Evolutionary conservation across 75 land plant genomes (phyloP), one percentile per base, ranked within the genome.

Genomic region (Chamaecyparis obtusa): DNA sequence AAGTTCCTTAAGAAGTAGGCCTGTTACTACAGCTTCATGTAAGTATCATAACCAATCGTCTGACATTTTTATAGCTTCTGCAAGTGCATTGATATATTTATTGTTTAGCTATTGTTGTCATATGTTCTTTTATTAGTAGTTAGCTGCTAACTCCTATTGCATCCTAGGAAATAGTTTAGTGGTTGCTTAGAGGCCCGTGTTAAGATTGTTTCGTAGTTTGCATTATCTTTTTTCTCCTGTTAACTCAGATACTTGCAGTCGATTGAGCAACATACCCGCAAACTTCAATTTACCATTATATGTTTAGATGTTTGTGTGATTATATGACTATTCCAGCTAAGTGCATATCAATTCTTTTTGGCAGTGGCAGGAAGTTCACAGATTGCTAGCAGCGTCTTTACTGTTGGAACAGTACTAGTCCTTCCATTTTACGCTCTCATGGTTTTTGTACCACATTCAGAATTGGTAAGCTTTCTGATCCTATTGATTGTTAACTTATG

Each of bases 351-450:
- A 35, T 10, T 4, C 27, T 21, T 44, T 85, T 27, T 85, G 16
- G 77, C 86, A 60, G 86, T 88, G 37, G 41, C 86, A 89, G 95
- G 93, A 92, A 87, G 21, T 74, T 60, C 94, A 86, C 94, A 94
- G 85, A 86, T 96, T 86, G 98, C 98, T 64, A 91, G 91, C 76
- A 90, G 76, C 67, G 91, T 90, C 86, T 97, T 97, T 89, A 95
- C 98, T 14, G 75, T 93, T 75, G 96, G 95, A 76, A 96, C 98
- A 87, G 92, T 88, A 35, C 90, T 95, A 55, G 99, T 97, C 78
- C 91, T 97, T 51, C 99, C 99, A 44, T 94, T 96, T 84, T 97
- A 97, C 89, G 90, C 97, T 44, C 90, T 95, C 57, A 97, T 97
- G 99, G 96, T 97, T 89, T 67, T 97, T 13, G 99, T 98, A 51